Conservation (phyloP, 768 basidiomycete species). For the Lentinula lateritia region DNA sequence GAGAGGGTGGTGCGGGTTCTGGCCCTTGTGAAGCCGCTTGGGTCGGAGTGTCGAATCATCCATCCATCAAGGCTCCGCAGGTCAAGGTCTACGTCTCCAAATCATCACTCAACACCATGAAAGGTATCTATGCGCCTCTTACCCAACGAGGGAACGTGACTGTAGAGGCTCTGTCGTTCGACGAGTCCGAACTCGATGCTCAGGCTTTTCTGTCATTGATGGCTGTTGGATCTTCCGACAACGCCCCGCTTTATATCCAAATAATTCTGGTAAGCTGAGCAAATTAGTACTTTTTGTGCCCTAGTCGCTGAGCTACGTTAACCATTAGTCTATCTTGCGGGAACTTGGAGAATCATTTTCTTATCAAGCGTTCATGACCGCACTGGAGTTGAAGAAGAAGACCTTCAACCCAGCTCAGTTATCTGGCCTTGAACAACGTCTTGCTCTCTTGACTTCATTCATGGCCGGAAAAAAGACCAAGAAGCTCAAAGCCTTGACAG, state of each 20-base stretch:
- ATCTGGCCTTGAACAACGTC: conserved; percentile 54
- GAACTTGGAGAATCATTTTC: conserved; percentile 57
- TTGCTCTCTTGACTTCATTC: conserved; percentile 57
- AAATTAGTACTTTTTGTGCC: background rate
- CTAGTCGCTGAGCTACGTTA: background rate
- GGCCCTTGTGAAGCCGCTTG: conserved; percentile 66
- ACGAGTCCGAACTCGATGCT: conserved; percentile 60
- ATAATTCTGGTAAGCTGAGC: conserved; percentile 54
- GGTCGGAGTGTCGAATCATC: conserved; percentile 33
- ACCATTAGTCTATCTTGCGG: conserved; percentile 48
- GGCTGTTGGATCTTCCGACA: conserved; percentile 58
- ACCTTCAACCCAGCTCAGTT: conserved; percentile 55
- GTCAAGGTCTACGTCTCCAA: conserved; percentile 54
- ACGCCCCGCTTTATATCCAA: conserved; percentile 66
- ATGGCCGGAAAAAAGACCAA: conserved; percentile 26
- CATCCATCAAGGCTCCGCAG: conserved; percentile 24
- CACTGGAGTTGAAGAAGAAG: conserved; percentile 39
- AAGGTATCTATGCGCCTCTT: conserved; percentile 46
- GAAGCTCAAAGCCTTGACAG: conserved; percentile 4
- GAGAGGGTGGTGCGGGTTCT: conserved; percentile 55
- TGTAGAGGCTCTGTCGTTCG: conserved; percentile 51
- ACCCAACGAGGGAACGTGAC: conserved; percentile 32
- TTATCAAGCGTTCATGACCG: conserved; percentile 41
- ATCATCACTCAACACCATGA: conserved; percentile 58
- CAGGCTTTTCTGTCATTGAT: conserved; percentile 71